Evolutionary conservation across 129 eudicot genomes (phyloP), one percentile per base, ranked within the genome.

Genomic region (Arctium minus): DNA sequence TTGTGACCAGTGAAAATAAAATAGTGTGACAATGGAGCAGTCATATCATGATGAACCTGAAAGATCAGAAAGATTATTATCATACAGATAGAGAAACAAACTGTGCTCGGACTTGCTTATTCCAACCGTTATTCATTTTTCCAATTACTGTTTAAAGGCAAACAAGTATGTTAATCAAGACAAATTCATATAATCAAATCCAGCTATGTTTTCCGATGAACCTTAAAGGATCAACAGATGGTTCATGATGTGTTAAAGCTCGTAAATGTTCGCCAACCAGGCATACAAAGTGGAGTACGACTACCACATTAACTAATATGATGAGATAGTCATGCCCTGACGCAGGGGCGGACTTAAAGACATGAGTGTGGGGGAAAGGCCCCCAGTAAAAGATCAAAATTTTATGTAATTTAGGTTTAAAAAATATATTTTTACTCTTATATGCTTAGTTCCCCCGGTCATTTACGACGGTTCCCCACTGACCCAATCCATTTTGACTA

Each of bases 41-140:
- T 84, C 99, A 96, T 96, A 74, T 96, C 98, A 38, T 96, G 96
- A 77, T 96, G 97, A 73, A 88, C 86, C 98, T 96, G 98, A 78
- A 80, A 85, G 65, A 46, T 64, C 42, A 74, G 70, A 82, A 70
- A 80, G n/a, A 60, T 70, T 30, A 67, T 13, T 73, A 38, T 30
- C 72, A 75, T 70, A 39, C 70, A 36, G 22, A 50, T 42, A 12
- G 2, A 3, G 7, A 36, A 10, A 72, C 40, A 56, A 72, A 38
- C 3, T 60, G n/a, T 31, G 35, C 3, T 33, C 2, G 8, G n/a
- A 22, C 30, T 42, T 46, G 29, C 74, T 79, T 36, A 56, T 33
- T 73, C 48, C 30, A 73, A 74, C 50, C 31, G 0, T 5, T 39
- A 8, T 67, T 8, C 74, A n/a, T 37, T 83, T 77, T 36, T 70